A percentile compares a stretch with the other conserved stretches of the same genome.
These are phyloP conservation scores for Russula lepida DNA, from an alignment of 768 basidiomycete species.

Conservation along the genomic window DNA sequence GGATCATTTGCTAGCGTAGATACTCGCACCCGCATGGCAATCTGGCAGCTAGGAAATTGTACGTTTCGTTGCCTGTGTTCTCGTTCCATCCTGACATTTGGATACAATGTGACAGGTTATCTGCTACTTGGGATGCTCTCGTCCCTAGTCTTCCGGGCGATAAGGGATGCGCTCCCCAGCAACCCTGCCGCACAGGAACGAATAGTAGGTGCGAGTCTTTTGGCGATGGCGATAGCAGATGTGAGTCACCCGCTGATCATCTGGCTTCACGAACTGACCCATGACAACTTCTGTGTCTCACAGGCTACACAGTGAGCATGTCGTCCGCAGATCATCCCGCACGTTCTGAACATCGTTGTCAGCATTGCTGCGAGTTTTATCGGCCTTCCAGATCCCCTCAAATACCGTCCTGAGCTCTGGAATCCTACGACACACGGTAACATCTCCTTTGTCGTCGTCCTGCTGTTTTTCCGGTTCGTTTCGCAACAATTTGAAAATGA, in stretches of 20 bases:
- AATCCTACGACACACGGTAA: conserved; percentile 73
- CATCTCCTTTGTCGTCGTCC: conserved; percentile 50
- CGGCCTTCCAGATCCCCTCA: conserved; percentile 49
- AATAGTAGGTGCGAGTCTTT: conserved; percentile 53
- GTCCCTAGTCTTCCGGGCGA: conserved; percentile 57
- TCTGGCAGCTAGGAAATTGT: conserved; percentile 67
- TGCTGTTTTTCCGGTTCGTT: conserved; percentile 49
- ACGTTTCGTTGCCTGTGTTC: conserved; percentile 17
- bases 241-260: conserved; percentile 34
- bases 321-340: neutral
- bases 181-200: conserved; percentile 59
- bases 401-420: conserved; percentile 46
- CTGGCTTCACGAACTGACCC: neutral
- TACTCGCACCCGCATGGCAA: conserved; percentile 46
- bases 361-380: conserved; percentile 53
- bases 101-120: conserved; percentile 43
- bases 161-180: conserved; percentile 48
- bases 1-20: conserved; percentile 34
- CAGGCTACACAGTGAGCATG: conserved; percentile 51
- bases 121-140: conserved; percentile 56
- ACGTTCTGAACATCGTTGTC: neutral
- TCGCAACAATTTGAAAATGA: neutral
- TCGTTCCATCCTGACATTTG: neutral
- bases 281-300: neutral
- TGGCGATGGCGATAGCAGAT: conserved; percentile 61